Conservation (phyloP, 2,329 filamentous ascomycete species). For the Parastagonospora avenae region DNA sequence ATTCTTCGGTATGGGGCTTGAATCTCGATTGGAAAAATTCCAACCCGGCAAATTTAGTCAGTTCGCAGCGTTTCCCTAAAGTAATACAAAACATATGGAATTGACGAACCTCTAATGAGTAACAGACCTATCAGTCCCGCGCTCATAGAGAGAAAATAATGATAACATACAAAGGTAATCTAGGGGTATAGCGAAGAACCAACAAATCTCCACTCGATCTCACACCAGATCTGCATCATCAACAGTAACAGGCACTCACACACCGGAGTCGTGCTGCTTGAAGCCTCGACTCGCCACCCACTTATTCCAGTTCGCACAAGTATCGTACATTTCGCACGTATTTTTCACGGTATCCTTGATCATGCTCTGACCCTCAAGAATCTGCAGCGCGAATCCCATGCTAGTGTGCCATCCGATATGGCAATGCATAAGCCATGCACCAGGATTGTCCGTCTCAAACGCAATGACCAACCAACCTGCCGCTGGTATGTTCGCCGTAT, state of each 20-base stretch:
- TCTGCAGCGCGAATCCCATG: constrained; percentile 54
- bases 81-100: too few relatives aligned
- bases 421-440: constrained; percentile 46
- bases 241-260: constrained; percentile 4
- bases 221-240: not conserved
- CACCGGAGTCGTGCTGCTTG: constrained; percentile 29
- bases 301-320: constrained; percentile 28
- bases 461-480: constrained; percentile 53
- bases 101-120: too few relatives aligned
- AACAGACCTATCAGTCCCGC: too few relatives aligned
- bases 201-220: too few relatives aligned
- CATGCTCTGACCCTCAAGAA: constrained; percentile 48
- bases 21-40: too few relatives aligned
- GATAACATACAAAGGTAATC: too few relatives aligned
- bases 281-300: constrained; percentile 18
- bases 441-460: constrained; percentile 59
- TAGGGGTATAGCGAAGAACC: too few relatives aligned
- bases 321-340: constrained; percentile 18
- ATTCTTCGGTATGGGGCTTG: too few relatives aligned
- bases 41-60: too few relatives aligned
- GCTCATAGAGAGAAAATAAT: too few relatives aligned
- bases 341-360: constrained; percentile 17
- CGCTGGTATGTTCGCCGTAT: constrained; percentile 34
- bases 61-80: too few relatives aligned
- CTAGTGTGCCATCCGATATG: constrained; percentile 52